Evolutionary conservation across 495 filamentous ascomycete genomes (phyloP).

Genomic region (Aspergillus diversus): DNA sequence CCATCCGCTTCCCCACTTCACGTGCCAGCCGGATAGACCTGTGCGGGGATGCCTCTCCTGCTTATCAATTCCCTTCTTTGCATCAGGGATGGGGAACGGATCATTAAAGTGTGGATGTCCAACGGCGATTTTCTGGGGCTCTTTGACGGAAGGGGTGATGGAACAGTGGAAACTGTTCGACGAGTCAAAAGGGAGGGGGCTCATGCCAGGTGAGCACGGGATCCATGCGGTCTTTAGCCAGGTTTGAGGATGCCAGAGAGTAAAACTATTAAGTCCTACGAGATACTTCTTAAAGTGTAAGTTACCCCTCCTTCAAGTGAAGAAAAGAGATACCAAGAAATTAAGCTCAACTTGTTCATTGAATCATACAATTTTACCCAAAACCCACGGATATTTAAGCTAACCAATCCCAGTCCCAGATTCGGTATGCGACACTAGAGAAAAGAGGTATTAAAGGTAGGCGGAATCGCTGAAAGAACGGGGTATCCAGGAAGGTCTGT

Average conservation of each 20-base stretch:
- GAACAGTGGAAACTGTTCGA: too few relatives aligned
- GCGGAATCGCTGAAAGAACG: conserved; percentile 18
- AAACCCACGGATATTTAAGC: conserved; percentile 16
- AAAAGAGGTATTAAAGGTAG: conserved; percentile 21
- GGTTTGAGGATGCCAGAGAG: too few relatives aligned
- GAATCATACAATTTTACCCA: conserved; percentile 26
- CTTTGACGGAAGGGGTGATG: too few relatives aligned
- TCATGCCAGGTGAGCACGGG: background rate
- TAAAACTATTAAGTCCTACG: too few relatives aligned
- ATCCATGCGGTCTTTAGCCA: too few relatives aligned
- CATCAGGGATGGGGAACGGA: background rate
- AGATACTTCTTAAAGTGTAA: background rate
- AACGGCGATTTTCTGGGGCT: background rate
- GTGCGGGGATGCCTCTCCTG: background rate
- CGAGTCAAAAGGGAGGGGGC: too few relatives aligned
- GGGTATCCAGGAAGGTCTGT: conserved; percentile 32
- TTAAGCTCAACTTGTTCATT: conserved; percentile 9
- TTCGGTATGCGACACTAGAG: conserved; percentile 22
- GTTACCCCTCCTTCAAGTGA: background rate
- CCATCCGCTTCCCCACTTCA: conserved; percentile 13
- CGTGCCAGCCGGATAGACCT: conserved; percentile 1
- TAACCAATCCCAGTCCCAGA: conserved; percentile 21
- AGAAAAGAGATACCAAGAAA: background rate
- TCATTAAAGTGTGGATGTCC: background rate
- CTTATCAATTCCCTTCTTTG: background rate